Base-by-base conservation (phyloP, 768 basidiomycete genomes). In the Postia placenta region DNA sequence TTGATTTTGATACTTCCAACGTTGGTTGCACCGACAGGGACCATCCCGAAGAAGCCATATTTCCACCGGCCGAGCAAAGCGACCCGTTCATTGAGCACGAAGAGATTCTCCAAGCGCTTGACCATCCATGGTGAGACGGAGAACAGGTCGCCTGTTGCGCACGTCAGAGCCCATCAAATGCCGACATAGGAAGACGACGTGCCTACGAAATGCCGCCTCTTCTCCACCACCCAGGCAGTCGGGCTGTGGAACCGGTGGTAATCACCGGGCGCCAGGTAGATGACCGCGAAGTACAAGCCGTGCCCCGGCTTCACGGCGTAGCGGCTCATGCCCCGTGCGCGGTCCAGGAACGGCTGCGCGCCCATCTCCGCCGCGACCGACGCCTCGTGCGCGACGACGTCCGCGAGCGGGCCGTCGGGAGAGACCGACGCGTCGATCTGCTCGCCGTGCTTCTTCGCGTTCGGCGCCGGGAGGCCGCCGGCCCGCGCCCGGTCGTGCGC, bases 161-260 rank as follows among this genome's bases (percentile, higher is more conserved):
- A n/a, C n/a, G n/a, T n/a, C n/a, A n/a, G n/a, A n/a, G n/a, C n/a
- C n/a, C n/a, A n/a, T n/a, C n/a, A n/a, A n/a, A n/a, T n/a, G n/a
- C n/a, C n/a, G n/a, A n/a, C n/a, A n/a, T 3, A 17, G 4, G 33
- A 17, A 11, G 24, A 41, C 3, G n/a, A 69, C 80, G 27, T 42
- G 78, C 93, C 95, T 25, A 92, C 83, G 60, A 99, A 98, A 65
- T 99, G 96, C 35, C 96, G 69, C 52, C 96, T 71, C 61, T 88
- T 87, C 73, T 99, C 94, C 15, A 97, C 95, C 4, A 99, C 93
- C 96, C 96, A 98, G 5, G 89, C 83, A 0, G 92, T 84, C 1
- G 96, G 95, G 44, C 83, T 87, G 66, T 99, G 96, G 78, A 96
- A 99, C 14, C 95, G 81, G 61, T 99, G 95, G 66, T 98, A 98